phyloP scores from a whole-genome alignment of 2,329 filamentous ascomycete species.

The Cladosporium austrohemisphaericum region DNA sequence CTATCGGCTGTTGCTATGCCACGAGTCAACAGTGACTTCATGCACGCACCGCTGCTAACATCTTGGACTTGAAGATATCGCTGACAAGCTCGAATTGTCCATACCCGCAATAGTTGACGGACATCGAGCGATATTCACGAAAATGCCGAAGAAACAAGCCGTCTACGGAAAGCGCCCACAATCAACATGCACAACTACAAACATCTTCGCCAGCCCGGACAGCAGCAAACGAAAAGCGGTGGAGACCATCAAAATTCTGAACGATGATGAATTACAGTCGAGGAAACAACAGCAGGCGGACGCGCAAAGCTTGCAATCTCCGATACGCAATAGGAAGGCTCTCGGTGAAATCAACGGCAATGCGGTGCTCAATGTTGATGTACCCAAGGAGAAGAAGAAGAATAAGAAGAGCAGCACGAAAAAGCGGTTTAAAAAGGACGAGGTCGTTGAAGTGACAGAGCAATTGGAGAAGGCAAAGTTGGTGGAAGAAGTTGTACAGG shows the following conservation, averaged over 20 bases:
- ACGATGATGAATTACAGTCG: background rate
- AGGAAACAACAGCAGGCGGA: background rate
- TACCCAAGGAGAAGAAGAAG: conserved; percentile 9
- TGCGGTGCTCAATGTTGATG: conserved; percentile 19
- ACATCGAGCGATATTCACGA: background rate
- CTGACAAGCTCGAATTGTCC: too few relatives aligned
- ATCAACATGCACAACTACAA: conserved; percentile 26
- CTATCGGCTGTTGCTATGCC: conserved; percentile 5
- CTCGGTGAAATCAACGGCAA: conserved; percentile 25
- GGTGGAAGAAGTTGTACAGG: background rate
- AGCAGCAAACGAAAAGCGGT: conserved; percentile 15
- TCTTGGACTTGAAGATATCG: too few relatives aligned
- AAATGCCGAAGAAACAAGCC: conserved; percentile 33
- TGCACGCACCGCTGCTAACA: background rate
- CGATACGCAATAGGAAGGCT: conserved; percentile 17
- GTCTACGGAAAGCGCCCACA: conserved; percentile 40
- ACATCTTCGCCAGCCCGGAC: conserved; percentile 27
- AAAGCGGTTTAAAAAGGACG: conserved; percentile 11
- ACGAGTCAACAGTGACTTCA: conserved; percentile 4
- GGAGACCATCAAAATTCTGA: background rate
- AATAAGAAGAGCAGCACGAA: conserved; percentile 13
- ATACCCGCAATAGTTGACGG: too few relatives aligned
- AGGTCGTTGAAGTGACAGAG: conserved; percentile 12
- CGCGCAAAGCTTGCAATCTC: background rate
- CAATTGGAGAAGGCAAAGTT: background rate